A percentile compares a stretch with the other conserved stretches of the same genome.
These are phyloP conservation scores for Ustilago shanxiensis DNA, from an alignment of 1,284 basidiomycete species.

Conservation along the genomic window DNA sequence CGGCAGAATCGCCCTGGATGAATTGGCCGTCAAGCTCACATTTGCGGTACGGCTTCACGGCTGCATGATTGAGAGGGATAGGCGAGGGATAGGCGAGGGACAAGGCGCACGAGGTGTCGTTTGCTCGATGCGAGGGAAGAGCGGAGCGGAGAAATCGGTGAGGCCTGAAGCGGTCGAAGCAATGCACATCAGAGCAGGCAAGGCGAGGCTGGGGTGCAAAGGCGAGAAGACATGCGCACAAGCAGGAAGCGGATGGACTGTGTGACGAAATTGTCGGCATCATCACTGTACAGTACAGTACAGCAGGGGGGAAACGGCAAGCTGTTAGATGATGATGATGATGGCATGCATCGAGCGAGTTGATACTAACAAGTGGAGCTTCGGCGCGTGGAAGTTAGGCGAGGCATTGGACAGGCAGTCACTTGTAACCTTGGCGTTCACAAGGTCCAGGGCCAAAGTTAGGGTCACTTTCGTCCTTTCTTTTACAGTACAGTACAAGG, in stretches of 20 bases:
- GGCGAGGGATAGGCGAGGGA: not conserved
- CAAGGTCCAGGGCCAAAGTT: not conserved
- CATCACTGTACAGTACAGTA: not conserved
- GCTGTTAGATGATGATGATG: slow-evolving; percentile 30
- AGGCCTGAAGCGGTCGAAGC: not conserved
- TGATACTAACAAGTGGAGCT: not conserved
- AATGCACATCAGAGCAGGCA: not conserved
- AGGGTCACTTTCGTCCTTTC: not conserved
- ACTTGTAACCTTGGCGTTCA: not conserved
- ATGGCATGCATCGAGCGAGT: not conserved
- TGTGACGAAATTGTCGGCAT: slow-evolving; percentile 20
- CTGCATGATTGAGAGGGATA: slow-evolving; percentile 6
- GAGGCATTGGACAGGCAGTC: not conserved
- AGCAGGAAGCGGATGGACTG: not conserved
- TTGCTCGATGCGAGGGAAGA: not conserved
- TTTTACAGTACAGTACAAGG: too few relatives aligned
- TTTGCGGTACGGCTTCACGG: slow-evolving; percentile 11
- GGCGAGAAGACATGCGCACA: slow-evolving; percentile 5
- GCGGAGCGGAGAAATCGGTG: not conserved
- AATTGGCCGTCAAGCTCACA: not conserved
- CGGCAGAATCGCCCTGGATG: not conserved
- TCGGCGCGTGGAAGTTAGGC: not conserved
- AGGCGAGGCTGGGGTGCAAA: slow-evolving; percentile 21
- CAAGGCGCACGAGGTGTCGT: not conserved
- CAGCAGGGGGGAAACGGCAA: not conserved